Percentiles rank a stretch among this genome's conserved stretches.
Evolutionary conservation across 2,329 filamentous ascomycete genomes (phyloP).

Genomic region (Stagonosporopsis tanaceti): DNA sequence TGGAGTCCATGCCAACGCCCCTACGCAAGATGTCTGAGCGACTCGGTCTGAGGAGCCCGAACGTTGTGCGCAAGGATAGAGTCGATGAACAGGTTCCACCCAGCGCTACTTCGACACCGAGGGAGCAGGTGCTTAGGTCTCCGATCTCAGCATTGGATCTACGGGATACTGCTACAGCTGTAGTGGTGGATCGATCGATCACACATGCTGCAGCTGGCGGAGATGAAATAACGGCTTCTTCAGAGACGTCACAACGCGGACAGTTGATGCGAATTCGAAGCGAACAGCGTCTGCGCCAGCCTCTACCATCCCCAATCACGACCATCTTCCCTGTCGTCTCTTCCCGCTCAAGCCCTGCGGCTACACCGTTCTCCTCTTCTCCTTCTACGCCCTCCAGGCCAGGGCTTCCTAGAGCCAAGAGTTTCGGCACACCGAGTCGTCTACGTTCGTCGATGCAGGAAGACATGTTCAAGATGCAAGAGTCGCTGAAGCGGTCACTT

Average conservation of each 20-base stretch:
- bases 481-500: conserved; percentile 20
- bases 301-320: not conserved
- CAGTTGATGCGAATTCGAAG: not conserved
- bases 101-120: not conserved
- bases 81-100: not conserved
- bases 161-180: not conserved
- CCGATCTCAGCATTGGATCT: not conserved
- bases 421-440: conserved; percentile 8
- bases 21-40: conserved; percentile 25
- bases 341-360: not conserved
- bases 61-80: conserved; percentile 1
- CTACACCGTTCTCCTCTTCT: not conserved
- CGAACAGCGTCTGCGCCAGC: not conserved
- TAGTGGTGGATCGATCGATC: not conserved
- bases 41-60: conserved; percentile 16
- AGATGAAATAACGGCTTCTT: not conserved
- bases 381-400: conserved; percentile 6
- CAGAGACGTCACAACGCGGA: not conserved
- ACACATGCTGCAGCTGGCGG: not conserved
- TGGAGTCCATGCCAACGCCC: conserved; percentile 26
- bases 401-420: conserved; percentile 3
- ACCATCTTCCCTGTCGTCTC: not conserved
- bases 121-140: not conserved
- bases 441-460: conserved; percentile 19
- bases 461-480: conserved; percentile 18